phyloP scores from a whole-genome alignment of 352 stramenopile genomes.

The Globisporangium canariense region DNA sequence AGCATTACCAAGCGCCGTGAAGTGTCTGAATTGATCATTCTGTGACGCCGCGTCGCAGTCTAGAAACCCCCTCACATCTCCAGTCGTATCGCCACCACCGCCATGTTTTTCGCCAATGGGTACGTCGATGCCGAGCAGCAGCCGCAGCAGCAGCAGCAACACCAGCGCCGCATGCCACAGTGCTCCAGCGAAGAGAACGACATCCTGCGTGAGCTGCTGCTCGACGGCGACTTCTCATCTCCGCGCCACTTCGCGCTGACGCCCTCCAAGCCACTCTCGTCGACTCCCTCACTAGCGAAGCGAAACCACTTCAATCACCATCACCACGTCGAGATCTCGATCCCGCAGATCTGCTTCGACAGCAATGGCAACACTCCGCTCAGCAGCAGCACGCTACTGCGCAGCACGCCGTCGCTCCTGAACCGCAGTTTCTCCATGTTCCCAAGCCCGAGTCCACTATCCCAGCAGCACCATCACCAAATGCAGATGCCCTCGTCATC shows the following conservation, averaged over 20 bases:
- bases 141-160: constrained; percentile 10
- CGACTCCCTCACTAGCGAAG: constrained; percentile 34
- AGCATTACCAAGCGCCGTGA: neutral
- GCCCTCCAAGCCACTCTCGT: constrained; percentile 37
- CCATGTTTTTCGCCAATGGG: constrained; percentile 73
- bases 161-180: constrained; percentile 32
- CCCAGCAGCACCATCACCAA: constrained; percentile 23
- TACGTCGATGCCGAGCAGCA: constrained; percentile 56
- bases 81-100: neutral
- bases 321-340: constrained; percentile 63
- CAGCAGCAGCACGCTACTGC: constrained; percentile 41
- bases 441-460: constrained; percentile 35
- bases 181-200: constrained; percentile 62
- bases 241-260: constrained; percentile 48
- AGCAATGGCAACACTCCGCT: constrained; percentile 10
- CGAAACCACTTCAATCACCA: constrained; percentile 40
- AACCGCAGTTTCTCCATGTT: constrained; percentile 34
- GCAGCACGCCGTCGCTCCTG: constrained; percentile 55
- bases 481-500: constrained; percentile 26
- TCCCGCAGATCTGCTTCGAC: constrained; percentile 72
- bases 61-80: constrained; percentile 10
- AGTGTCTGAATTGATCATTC: constrained; percentile 16
- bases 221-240: constrained; percentile 67
- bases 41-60: constrained; percentile 10
- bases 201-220: constrained; percentile 70